phyloP scores from a whole-genome alignment of 2,329 filamentous ascomycete species.

The Trichoderma pleuroti region DNA sequence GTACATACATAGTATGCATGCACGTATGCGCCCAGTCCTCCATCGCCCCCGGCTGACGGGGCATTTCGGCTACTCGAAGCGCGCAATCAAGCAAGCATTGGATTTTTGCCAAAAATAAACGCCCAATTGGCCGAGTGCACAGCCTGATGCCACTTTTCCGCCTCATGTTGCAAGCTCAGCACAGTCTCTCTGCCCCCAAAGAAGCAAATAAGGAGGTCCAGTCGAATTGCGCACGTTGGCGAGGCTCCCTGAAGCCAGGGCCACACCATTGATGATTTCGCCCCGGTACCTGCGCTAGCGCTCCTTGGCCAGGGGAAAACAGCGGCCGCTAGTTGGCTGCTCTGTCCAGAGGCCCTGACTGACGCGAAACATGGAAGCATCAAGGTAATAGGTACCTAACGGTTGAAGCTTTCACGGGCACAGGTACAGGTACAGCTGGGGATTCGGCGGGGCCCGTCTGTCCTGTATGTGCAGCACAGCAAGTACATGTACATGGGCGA shows the following conservation, averaged over 20 bases:
- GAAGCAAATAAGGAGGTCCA: neutral
- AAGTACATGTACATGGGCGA: neutral
- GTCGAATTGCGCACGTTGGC: constrained; percentile 7
- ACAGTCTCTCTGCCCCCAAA: neutral
- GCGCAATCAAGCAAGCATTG: neutral
- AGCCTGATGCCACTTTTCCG: neutral
- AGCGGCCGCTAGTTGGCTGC: neutral
- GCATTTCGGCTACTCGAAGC: neutral
- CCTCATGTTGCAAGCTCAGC: neutral
- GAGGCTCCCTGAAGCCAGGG: neutral
- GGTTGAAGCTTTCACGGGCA: neutral
- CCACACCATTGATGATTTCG: neutral
- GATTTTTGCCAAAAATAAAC: neutral
- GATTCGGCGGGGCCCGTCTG: neutral
- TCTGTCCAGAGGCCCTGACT: neutral
- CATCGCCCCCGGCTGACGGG: neutral
- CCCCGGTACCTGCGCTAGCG: constrained; percentile 18
- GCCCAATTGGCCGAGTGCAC: constrained; percentile 3
- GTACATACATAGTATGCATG: too few relatives aligned
- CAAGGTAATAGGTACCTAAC: neutral
- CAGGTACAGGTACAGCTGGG: neutral
- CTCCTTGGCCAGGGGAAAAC: neutral
- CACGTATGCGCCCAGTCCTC: neutral
- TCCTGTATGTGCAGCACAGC: too few relatives aligned
- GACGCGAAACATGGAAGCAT: constrained; percentile 3